phyloP scores from a whole-genome alignment of 768 basidiomycete species.

The Mycena venus region DNA sequence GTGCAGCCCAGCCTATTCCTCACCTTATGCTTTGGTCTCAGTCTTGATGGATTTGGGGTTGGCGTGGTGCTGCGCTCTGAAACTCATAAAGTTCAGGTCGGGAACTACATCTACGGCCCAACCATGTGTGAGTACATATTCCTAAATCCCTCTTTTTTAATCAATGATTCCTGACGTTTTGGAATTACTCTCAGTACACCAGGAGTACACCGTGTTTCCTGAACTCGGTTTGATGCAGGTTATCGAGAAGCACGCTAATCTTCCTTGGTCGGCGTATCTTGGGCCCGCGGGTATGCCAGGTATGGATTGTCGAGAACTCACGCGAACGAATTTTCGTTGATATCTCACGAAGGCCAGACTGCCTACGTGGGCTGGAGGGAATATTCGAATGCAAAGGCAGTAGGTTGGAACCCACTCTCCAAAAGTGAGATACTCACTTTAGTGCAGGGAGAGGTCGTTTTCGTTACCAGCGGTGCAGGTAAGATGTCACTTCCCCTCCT shows the following conservation, averaged over 20 bases:
- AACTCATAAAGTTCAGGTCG: constrained; percentile 42
- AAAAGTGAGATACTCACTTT: not conserved
- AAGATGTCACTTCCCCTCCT: not conserved
- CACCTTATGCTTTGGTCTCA: constrained; percentile 8
- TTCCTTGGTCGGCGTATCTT: constrained; percentile 46
- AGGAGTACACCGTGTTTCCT: not conserved
- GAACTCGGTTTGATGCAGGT: not conserved
- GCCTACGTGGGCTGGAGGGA: constrained; percentile 43
- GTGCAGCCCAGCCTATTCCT: not conserved
- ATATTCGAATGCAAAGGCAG: constrained; percentile 30
- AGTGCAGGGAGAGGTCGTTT: constrained; percentile 2
- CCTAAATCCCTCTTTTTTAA: no score
- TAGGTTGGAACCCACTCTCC: not conserved
- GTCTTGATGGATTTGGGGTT: constrained; percentile 51
- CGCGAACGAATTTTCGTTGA: not conserved
- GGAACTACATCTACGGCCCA: constrained; percentile 56
- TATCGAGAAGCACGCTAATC: not conserved
- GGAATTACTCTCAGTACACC: not conserved
- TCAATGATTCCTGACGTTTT: not conserved
- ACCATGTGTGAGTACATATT: constrained; percentile 23
- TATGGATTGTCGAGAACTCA: constrained; percentile 10
- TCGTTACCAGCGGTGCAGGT: constrained; percentile 15
- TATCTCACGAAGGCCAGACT: constrained; percentile 36
- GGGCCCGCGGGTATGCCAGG: constrained; percentile 70
- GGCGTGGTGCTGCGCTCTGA: constrained; percentile 62